These are phyloP conservation scores for Phyllosticta citriasiana DNA, from an alignment of 2,329 filamentous ascomycete species.

Conservation along the genomic window DNA sequence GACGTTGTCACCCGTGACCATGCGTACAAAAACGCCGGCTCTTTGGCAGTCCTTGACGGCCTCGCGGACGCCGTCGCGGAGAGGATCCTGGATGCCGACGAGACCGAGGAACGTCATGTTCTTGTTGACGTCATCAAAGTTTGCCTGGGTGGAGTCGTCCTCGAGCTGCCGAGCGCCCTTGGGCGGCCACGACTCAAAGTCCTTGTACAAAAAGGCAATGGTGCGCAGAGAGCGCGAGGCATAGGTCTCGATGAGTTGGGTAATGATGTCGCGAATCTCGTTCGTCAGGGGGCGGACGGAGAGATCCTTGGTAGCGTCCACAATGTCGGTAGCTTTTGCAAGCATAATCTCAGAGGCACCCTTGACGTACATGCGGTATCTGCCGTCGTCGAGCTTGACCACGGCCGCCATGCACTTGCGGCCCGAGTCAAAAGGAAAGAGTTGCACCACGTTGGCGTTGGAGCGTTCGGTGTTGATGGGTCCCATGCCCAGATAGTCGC, in stretches of 20 bases:
- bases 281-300: conserved; percentile 43
- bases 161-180: conserved; percentile 47
- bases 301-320: conserved; percentile 52
- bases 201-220: conserved; percentile 73
- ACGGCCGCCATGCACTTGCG: conserved; percentile 63
- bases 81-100: conserved; percentile 77
- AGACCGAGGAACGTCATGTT: conserved; percentile 68
- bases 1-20: conserved; percentile 40
- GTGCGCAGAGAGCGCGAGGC: conserved; percentile 72
- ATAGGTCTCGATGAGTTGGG: conserved; percentile 63
- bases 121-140: conserved; percentile 58
- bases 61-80: conserved; percentile 64
- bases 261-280: conserved; percentile 49
- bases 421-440: conserved; percentile 52
- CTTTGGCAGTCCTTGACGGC: conserved; percentile 35
- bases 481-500: conserved; percentile 55
- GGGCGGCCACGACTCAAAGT: conserved; percentile 77
- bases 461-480: conserved; percentile 51
- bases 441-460: conserved; percentile 48
- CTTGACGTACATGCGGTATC: conserved; percentile 47
- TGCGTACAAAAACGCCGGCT: conserved; percentile 39
- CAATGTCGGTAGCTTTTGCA: conserved; percentile 39
- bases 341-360: conserved; percentile 44
- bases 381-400: conserved; percentile 43
- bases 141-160: conserved; percentile 51